Evolutionary conservation across 2,329 filamentous ascomycete genomes (phyloP).

Genomic region (Botrytis fragariae): DNA sequence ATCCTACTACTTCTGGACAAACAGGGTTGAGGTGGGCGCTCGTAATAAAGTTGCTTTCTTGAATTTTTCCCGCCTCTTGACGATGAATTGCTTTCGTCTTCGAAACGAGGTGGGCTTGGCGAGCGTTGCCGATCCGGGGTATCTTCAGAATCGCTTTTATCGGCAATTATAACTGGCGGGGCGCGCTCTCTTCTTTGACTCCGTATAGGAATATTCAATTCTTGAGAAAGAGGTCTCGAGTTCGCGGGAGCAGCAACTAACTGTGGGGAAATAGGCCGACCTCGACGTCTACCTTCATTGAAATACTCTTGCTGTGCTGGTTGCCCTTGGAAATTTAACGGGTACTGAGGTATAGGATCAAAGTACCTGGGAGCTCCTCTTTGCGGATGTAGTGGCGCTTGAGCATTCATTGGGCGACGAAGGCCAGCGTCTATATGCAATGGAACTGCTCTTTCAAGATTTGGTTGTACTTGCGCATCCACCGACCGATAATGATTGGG

Average conservation of each 20-base stretch:
- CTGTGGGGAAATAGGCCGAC: not conserved
- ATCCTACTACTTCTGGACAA: too few relatives aligned
- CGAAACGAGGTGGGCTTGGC: too few relatives aligned
- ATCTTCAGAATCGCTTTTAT: too few relatives aligned
- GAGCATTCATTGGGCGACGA: not conserved
- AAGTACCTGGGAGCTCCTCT: not conserved
- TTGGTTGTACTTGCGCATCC: not conserved
- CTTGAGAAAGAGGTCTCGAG: not conserved
- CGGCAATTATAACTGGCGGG: too few relatives aligned
- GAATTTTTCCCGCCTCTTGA: too few relatives aligned
- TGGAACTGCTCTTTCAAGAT: not conserved
- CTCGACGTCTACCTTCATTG: not conserved
- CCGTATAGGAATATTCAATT: not conserved
- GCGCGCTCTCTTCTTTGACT: too few relatives aligned
- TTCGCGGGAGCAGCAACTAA: too few relatives aligned
- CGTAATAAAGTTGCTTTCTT: too few relatives aligned
- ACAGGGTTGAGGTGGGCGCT: too few relatives aligned
- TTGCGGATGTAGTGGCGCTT: not conserved
- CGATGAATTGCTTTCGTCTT: too few relatives aligned
- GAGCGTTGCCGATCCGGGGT: too few relatives aligned
- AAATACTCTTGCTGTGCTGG: not conserved
- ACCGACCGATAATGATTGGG: not conserved
- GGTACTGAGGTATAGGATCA: not conserved
- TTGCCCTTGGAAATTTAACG: not conserved
- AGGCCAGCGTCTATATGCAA: fast-evolving